These are phyloP conservation scores for Dillenia turbinata DNA, from an alignment of 164 flowering plant species.

Conservation along the genomic window DNA sequence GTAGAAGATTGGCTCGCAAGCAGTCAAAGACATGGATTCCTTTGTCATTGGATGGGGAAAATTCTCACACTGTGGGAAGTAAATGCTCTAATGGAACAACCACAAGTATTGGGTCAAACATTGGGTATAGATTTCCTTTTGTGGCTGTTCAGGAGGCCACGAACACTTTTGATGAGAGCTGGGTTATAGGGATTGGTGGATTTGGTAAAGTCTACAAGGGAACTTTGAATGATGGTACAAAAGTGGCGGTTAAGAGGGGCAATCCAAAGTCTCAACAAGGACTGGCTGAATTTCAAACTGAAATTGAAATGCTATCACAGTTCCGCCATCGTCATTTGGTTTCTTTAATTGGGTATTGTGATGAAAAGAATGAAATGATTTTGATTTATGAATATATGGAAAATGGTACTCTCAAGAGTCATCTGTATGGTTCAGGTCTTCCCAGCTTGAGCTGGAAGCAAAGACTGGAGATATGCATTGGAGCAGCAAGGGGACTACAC, in stretches of 20 bases:
- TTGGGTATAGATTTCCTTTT: conserved; percentile 57
- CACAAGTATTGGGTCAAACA: conserved; percentile 31
- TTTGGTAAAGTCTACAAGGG: conserved; percentile 88
- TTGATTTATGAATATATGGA: conserved; percentile 84
- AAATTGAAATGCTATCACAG: conserved; percentile 83
- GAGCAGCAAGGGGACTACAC: conserved; percentile 87
- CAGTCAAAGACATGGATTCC: conserved; percentile 62
- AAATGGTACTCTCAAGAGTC: conserved; percentile 74
- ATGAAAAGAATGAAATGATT: conserved; percentile 77
- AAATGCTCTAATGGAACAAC: conserved; percentile 59
- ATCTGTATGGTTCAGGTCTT: conserved; percentile 57
- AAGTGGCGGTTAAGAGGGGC: conserved; percentile 80
- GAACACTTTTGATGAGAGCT: conserved; percentile 69
- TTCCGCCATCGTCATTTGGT: conserved; percentile 83
- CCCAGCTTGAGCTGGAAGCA: conserved; percentile 70
- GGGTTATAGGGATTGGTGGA: conserved; percentile 82
- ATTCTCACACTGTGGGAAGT: conserved; percentile 55
- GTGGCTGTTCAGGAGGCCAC: conserved; percentile 65
- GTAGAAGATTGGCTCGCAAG: conserved; percentile 16
- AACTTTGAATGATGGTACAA: conserved; percentile 48
- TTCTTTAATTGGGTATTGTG: conserved; percentile 82
- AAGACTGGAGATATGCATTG: conserved; percentile 79
- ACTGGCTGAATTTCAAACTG: conserved; percentile 74
- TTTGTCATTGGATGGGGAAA: conserved; percentile 39
- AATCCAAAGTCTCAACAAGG: conserved; percentile 80